A percentile compares a stretch with the other conserved stretches of the same genome.
Conservation (phyloP, 805 yeast species). For the Pichia insulana region DNA sequence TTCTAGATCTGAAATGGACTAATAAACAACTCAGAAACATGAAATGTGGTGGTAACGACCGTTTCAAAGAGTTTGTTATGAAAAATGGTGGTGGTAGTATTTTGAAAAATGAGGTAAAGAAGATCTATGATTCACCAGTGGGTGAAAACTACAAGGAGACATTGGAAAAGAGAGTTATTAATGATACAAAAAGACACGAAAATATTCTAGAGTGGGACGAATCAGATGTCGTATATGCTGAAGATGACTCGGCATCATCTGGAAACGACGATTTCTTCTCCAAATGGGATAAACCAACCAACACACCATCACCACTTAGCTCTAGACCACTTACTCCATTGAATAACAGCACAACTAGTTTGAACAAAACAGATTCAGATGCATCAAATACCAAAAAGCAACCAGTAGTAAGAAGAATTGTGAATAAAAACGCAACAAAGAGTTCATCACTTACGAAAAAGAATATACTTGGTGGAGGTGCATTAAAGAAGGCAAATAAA, state of each 20-base stretch:
- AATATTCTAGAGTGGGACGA: slow-evolving; percentile 60
- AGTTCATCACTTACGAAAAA: slow-evolving; percentile 16
- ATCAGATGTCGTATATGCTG: slow-evolving; percentile 27
- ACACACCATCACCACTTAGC: slow-evolving; percentile 38
- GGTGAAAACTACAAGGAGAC: slow-evolving; percentile 80
- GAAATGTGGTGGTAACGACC: slow-evolving; percentile 88
- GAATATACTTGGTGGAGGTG: slow-evolving; percentile 36
- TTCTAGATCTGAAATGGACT: slow-evolving; percentile 84
- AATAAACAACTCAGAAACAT: slow-evolving; percentile 82
- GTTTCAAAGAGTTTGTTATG: slow-evolving; percentile 71
- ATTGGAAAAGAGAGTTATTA: slow-evolving; percentile 55
- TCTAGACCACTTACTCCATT: slow-evolving; percentile 38
- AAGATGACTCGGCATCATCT: slow-evolving; percentile 50
- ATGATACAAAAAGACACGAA: slow-evolving; percentile 68
- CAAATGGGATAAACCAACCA: slow-evolving; percentile 80
- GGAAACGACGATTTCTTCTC: slow-evolving; percentile 82
- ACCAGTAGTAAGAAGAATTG: slow-evolving; percentile 26
- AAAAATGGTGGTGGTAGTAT: slow-evolving; percentile 80
- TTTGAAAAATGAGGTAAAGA: slow-evolving; percentile 57
- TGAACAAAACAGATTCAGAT: slow-evolving; percentile 15
- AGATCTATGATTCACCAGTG: slow-evolving; percentile 71
- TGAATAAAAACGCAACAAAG: slow-evolving; percentile 21
- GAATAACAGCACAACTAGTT: slow-evolving; percentile 10
- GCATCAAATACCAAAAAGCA: slow-evolving; percentile 12
- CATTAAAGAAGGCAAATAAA: slow-evolving; percentile 50